Percentiles rank a stretch among this genome's conserved stretches.
These are phyloP conservation scores for Aleurites moluccanus DNA, from an alignment of 441 rosid genomes.

Conservation along the genomic window DNA sequence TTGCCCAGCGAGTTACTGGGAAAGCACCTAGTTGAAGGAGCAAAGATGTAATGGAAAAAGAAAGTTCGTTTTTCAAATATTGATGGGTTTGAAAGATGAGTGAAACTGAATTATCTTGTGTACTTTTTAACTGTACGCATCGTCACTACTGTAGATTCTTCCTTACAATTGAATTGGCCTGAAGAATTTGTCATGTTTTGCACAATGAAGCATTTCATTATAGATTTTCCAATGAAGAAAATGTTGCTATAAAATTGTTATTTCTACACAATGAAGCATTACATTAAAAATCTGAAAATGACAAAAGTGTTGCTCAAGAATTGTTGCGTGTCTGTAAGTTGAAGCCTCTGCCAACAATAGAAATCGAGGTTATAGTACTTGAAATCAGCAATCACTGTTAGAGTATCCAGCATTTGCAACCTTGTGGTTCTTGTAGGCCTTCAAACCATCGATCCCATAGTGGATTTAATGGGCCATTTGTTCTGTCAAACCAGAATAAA, in stretches of 20 bases:
- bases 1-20: conserved; percentile 82
- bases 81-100: conserved; percentile 15
- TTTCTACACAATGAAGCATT: conserved; percentile 27
- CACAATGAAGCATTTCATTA: conserved; percentile 44
- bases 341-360: conserved; percentile 14
- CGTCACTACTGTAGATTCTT: conserved; percentile 28
- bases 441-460: conserved; percentile 91
- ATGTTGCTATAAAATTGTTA: conserved; percentile 22
- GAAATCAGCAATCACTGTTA: conserved; percentile 35
- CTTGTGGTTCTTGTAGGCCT: conserved; percentile 57
- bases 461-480: conserved; percentile 58
- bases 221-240: conserved; percentile 21
- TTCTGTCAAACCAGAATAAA: conserved; percentile 42
- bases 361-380: conserved; percentile 6
- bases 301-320: conserved; percentile 6
- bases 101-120: conserved; percentile 21
- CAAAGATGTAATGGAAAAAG: background rate
- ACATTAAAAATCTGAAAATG: conserved; percentile 13
- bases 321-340: conserved; percentile 7
- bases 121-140: conserved; percentile 27
- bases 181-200: conserved; percentile 25
- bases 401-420: conserved; percentile 81
- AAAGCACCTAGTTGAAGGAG: conserved; percentile 56
- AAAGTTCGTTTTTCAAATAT: conserved; percentile 10
- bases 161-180: conserved; percentile 15